These are phyloP conservation scores for Xanthoconium purpureum DNA, from an alignment of 768 basidiomycete species.

Conservation along the genomic window DNA sequence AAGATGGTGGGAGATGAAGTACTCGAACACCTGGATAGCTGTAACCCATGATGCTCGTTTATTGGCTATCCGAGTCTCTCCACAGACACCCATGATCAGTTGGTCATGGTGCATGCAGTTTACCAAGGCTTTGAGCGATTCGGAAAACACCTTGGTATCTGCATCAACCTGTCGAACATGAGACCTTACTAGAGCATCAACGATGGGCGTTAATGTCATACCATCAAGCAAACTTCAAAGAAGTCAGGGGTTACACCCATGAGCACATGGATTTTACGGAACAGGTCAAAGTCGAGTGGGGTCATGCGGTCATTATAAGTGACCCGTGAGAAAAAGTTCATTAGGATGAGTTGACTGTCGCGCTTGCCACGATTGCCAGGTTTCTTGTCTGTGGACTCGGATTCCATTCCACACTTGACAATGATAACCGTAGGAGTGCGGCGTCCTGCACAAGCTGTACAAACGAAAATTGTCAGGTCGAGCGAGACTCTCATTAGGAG, in stretches of 20 bases:
- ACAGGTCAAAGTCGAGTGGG: constrained; percentile 96
- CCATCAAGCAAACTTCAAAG: constrained; percentile 97
- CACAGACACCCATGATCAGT: constrained; percentile 99
- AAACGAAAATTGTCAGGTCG: neutral
- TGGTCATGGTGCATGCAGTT: constrained; percentile 99
- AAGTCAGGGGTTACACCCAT: constrained; percentile 99
- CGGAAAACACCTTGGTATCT: constrained; percentile 92
- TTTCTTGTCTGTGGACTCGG: constrained; percentile 83
- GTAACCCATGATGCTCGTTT: constrained; percentile 99
- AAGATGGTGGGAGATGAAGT: constrained; percentile 98
- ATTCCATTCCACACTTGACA: constrained; percentile 94
- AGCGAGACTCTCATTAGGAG: neutral
- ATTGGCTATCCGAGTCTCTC: constrained; percentile 98
- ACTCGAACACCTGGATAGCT: constrained; percentile 96
- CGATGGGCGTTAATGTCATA: constrained; percentile 37
- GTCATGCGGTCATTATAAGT: constrained; percentile 99
- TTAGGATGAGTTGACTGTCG: constrained; percentile 96
- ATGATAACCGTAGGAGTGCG: constrained; percentile 92
- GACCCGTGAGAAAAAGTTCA: constrained; percentile 99
- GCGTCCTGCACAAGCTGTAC: constrained; percentile 73
- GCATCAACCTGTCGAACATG: constrained; percentile 79
- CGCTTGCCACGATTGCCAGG: constrained; percentile 98
- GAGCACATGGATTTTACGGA: constrained; percentile 91
- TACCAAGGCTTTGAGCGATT: constrained; percentile 86
- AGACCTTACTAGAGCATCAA: constrained; percentile 3